These are phyloP conservation scores for Fraxinus sp. DNA, from an alignment of 305 asterid species.

Conservation along the genomic window DNA sequence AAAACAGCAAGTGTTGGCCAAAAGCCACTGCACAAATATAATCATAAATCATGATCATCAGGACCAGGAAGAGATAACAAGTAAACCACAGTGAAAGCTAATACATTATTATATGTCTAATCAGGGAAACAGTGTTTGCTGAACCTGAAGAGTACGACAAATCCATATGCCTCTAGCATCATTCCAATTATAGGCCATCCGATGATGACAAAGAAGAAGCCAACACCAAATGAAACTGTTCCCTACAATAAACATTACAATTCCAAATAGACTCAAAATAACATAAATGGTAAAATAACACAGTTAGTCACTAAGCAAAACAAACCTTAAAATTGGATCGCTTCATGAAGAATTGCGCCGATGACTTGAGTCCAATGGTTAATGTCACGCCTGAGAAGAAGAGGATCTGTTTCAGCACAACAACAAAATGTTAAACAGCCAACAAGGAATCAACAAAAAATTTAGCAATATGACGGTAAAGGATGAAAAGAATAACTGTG, in stretches of 20 bases:
- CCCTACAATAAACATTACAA: constrained; percentile 36
- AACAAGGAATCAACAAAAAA: not conserved
- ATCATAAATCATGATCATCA: constrained; percentile 15
- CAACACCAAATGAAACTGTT: constrained; percentile 47
- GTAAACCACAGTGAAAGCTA: not conserved
- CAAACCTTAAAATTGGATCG: constrained; percentile 57
- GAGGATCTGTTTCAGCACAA: constrained; percentile 60
- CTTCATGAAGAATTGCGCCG: constrained; percentile 54
- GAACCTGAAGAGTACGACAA: constrained; percentile 62
- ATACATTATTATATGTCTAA: not conserved
- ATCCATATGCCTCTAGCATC: constrained; percentile 64
- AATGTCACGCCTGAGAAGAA: constrained; percentile 83
- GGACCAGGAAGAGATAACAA: not conserved
- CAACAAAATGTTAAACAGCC: constrained; percentile 20
- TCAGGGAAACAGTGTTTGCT: not conserved
- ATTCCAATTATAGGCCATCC: constrained; percentile 70
- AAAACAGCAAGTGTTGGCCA: constrained; percentile 56
- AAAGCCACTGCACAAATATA: constrained; percentile 47
- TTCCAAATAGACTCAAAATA: not conserved
- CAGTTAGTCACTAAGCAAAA: not conserved
- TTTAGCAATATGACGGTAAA: constrained; percentile 8
- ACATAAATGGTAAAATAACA: not conserved
- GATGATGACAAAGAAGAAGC: constrained; percentile 54
- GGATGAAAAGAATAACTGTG: not conserved
- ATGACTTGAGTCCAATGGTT: constrained; percentile 71